These are phyloP conservation scores for Anacardium occidentale DNA, from an alignment of 345 rosid genomes.

Conservation along the genomic window DNA sequence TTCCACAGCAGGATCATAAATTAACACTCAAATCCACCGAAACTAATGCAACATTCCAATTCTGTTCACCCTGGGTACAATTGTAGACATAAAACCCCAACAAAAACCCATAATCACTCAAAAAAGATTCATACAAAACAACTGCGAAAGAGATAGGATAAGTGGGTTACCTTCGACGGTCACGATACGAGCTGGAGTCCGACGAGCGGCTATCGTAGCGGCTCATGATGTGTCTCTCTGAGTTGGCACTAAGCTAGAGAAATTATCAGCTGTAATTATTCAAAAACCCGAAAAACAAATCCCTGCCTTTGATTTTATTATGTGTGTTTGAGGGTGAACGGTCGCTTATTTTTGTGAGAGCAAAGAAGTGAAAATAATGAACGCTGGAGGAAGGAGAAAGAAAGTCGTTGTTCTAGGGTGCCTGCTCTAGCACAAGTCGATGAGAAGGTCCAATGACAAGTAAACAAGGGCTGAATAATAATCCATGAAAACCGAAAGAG, in stretches of 20 bases:
- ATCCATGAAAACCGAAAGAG: too few species aligned
- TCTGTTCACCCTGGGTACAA: neutral
- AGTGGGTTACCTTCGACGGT: constrained; percentile 66
- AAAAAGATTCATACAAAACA: neutral
- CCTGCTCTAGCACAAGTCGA: neutral
- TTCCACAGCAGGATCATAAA: neutral
- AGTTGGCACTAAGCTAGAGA: neutral
- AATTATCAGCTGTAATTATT: constrained; percentile 8
- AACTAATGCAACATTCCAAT: neutral
- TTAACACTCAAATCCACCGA: neutral
- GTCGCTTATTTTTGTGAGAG: too few species aligned
- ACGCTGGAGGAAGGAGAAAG: neutral
- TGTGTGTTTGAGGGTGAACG: neutral
- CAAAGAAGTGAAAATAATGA: too few species aligned
- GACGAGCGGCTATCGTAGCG: constrained; percentile 93
- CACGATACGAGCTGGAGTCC: constrained; percentile 90
- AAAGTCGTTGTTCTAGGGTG: neutral
- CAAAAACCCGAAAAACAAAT: neutral
- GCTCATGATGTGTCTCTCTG: constrained; percentile 50
- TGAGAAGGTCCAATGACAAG: neutral
- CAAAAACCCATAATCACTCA: constrained; percentile 8
- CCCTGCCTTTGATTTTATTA: neutral
- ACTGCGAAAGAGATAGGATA: neutral
- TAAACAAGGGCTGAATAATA: neutral
- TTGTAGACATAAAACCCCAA: constrained; percentile 5